Percentiles rank a stretch among this genome's conserved stretches.
phyloP scores from a whole-genome alignment of 805 yeast species.

The Kluyveromyces starmeri region DNA sequence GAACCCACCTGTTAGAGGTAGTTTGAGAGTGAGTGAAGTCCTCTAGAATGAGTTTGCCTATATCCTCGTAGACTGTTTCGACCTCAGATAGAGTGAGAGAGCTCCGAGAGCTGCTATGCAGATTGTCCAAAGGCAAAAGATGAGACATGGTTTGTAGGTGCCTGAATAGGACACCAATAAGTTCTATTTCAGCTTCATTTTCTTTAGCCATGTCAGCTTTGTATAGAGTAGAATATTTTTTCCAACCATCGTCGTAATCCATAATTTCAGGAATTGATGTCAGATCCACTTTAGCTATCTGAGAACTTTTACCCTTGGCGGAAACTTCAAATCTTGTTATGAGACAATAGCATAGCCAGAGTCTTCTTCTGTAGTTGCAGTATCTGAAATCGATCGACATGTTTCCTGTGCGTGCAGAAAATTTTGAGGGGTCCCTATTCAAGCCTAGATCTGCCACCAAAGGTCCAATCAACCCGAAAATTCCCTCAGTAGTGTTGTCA shows the following conservation, averaged over 20 bases:
- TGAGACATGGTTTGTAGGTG: neutral
- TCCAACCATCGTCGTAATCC: neutral
- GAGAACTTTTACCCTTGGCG: slow-evolving; percentile 5
- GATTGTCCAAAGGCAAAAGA: slow-evolving; percentile 1
- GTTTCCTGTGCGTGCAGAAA: slow-evolving; percentile 15
- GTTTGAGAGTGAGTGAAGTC: neutral
- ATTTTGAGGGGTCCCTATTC: slow-evolving; percentile 26
- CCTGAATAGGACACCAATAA: neutral
- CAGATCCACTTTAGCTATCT: neutral
- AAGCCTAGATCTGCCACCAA: slow-evolving; percentile 25
- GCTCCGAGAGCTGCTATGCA: neutral
- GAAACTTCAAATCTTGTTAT: slow-evolving; percentile 5
- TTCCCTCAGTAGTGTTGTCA: slow-evolving; percentile 20
- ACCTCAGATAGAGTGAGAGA: neutral
- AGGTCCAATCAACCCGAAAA: slow-evolving; percentile 22
- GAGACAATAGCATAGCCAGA: slow-evolving; percentile 2
- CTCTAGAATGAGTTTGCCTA: neutral
- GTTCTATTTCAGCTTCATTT: slow-evolving; percentile 3
- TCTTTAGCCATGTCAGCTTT: slow-evolving; percentile 2
- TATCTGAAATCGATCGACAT: slow-evolving; percentile 4
- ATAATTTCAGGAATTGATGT: neutral
- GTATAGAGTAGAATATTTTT: neutral
- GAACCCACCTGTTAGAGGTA: neutral
- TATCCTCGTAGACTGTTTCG: neutral
- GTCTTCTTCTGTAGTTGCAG: slow-evolving; percentile 5